Evolutionary conservation across 495 filamentous ascomycete species (phyloP).

Genomic region (Copromyces sp.): DNA sequence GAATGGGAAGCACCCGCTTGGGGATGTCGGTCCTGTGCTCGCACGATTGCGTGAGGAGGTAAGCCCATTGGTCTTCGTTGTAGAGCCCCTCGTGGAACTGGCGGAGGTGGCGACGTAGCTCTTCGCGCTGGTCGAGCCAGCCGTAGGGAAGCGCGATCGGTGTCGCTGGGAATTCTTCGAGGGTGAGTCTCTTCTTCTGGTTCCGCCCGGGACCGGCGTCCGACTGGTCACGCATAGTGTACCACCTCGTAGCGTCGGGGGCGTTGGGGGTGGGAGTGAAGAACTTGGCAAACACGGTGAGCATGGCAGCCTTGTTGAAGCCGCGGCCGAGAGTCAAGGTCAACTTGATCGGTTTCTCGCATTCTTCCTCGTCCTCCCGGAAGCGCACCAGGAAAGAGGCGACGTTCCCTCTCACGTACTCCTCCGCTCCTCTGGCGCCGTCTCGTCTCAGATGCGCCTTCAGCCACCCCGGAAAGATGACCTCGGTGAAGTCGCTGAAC

Average conservation of each 20-base stretch:
- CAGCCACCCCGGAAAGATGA: slow-evolving; percentile 34
- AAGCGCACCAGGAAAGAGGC: slow-evolving; percentile 11
- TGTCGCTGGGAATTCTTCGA: slow-evolving; percentile 26
- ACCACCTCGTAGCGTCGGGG: slow-evolving; percentile 25
- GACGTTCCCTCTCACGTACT: slow-evolving; percentile 22
- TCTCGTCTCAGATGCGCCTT: not conserved
- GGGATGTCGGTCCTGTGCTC: slow-evolving; percentile 26
- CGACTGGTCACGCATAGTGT: slow-evolving; percentile 30
- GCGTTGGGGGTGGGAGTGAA: slow-evolving; percentile 31
- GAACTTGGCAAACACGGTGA: slow-evolving; percentile 23
- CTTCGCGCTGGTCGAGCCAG: slow-evolving; percentile 8
- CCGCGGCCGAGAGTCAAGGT: not conserved
- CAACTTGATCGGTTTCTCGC: not conserved
- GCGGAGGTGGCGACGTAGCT: slow-evolving; percentile 13
- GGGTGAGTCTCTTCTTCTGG: slow-evolving; percentile 21
- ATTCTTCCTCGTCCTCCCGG: not conserved
- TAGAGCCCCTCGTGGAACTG: not conserved
- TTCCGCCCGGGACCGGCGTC: not conserved
- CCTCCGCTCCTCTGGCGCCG: not conserved
- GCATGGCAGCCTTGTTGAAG: not conserved
- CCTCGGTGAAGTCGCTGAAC: slow-evolving; percentile 33
- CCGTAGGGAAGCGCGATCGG: slow-evolving; percentile 30
- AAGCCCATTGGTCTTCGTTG: not conserved
- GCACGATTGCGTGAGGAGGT: not conserved
- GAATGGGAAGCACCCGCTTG: slow-evolving; percentile 28